A percentile compares a stretch with the other conserved stretches of the same genome.
Evolutionary conservation across 257 asterid species (phyloP).

Genomic region (Solanum lignicaule): DNA sequence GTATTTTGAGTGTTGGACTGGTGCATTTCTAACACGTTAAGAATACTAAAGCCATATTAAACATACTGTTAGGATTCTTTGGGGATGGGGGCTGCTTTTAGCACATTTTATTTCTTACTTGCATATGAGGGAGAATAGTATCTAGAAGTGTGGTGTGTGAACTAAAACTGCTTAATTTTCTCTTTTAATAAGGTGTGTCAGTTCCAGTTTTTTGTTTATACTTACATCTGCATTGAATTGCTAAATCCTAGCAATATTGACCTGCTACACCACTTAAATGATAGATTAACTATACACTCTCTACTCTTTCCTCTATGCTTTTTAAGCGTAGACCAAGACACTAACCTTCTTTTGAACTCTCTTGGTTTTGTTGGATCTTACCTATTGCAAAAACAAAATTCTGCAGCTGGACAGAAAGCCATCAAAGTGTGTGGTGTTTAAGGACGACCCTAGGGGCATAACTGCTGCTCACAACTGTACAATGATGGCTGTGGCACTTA

Average conservation of each 20-base stretch:
- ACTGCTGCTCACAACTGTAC: conserved; percentile 98
- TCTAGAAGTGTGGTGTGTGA: not conserved
- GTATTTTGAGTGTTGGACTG: not conserved
- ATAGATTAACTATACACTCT: not conserved
- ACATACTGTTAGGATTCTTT: not conserved
- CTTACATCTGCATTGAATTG: not conserved
- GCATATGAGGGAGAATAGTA: not conserved
- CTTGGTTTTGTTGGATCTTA: not conserved
- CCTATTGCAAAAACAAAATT: not conserved
- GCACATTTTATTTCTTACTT: not conserved
- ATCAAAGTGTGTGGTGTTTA: conserved; percentile 88
- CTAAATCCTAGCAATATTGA: not conserved
- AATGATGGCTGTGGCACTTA: conserved; percentile 92
- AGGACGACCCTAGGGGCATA: conserved; percentile 89
- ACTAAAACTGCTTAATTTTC: not conserved
- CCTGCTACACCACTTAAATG: no score
- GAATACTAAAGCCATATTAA: not conserved
- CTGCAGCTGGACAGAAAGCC: conserved; percentile 88
- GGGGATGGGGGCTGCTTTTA: not conserved
- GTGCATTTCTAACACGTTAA: not conserved
- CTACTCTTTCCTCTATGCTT: not conserved
- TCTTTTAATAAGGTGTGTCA: not conserved
- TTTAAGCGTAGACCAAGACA: not conserved
- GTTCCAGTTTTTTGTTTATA: not conserved
- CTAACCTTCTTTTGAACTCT: not conserved